Conservation (phyloP, 305 asterid genomes). For the Nicotiana rustica region DNA sequence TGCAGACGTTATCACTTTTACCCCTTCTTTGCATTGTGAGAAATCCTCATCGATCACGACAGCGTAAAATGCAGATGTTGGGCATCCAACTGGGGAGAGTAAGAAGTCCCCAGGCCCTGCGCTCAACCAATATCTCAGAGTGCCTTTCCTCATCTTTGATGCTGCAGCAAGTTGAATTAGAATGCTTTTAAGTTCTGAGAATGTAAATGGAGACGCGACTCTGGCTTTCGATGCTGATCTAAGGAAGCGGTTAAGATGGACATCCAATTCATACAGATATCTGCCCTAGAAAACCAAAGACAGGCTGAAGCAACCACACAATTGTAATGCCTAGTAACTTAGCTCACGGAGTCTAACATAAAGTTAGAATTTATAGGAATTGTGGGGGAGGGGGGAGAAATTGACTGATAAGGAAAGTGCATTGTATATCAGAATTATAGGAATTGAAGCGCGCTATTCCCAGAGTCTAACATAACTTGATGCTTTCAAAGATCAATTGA, state of each 20-base stretch:
- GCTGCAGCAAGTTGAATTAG: constrained; percentile 80
- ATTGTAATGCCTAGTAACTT: background rate
- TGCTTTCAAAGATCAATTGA: background rate
- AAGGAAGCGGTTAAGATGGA: constrained; percentile 79
- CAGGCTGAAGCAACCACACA: background rate
- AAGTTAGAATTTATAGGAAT: too few relatives aligned
- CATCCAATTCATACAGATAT: constrained; percentile 75
- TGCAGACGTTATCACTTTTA: constrained; percentile 69
- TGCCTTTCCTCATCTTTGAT: constrained; percentile 74
- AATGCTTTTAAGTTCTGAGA: constrained; percentile 65
- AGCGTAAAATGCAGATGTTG: constrained; percentile 80
- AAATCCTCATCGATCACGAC: constrained; percentile 72
- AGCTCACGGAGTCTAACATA: background rate
- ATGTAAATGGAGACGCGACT: constrained; percentile 61
- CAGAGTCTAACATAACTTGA: background rate
- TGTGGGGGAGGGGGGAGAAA: background rate
- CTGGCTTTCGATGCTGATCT: constrained; percentile 78
- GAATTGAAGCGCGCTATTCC: background rate
- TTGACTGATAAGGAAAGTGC: constrained; percentile 18
- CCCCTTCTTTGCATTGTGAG: constrained; percentile 75
- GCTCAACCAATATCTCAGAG: constrained; percentile 84
- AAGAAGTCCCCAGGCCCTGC: constrained; percentile 89
- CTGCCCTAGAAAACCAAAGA: constrained; percentile 45
- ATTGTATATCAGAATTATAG: background rate
- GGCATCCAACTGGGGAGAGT: constrained; percentile 73